phyloP scores from a whole-genome alignment of 371 early-diverging fungal species.

The Lichtheimia ramosa region DNA sequence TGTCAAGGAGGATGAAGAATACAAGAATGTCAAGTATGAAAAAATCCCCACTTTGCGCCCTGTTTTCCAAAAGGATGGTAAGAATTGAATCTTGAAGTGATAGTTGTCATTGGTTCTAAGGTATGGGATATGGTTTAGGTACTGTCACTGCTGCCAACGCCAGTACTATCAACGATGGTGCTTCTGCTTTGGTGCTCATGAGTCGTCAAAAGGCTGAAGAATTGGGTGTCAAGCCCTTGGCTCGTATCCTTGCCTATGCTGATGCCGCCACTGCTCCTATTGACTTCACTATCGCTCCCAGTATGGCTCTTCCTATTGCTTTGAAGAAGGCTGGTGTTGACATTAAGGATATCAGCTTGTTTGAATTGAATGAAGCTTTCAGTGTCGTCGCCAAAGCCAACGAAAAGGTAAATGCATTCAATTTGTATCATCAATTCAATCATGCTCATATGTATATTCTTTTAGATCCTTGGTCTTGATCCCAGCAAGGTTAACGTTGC shows the following conservation, averaged over 20 bases:
- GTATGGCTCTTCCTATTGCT: constrained; percentile 90
- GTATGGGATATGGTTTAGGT: constrained; percentile 41
- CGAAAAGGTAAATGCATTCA: constrained; percentile 39
- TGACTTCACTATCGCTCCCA: constrained; percentile 93
- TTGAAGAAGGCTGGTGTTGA: constrained; percentile 75
- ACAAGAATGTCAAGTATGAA: constrained; percentile 75
- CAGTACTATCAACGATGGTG: constrained; percentile 94
- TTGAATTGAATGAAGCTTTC: constrained; percentile 97
- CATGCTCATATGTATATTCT: constrained; percentile 28
- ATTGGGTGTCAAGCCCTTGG: constrained; percentile 83
- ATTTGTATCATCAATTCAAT: background rate
- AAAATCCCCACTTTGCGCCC: constrained; percentile 57
- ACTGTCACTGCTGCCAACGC: constrained; percentile 97
- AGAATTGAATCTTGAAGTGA: background rate
- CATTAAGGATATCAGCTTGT: constrained; percentile 74
- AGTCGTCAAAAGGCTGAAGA: constrained; percentile 74
- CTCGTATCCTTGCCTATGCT: constrained; percentile 73
- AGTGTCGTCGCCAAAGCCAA: constrained; percentile 89
- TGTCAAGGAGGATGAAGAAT: constrained; percentile 85
- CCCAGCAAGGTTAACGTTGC: constrained; percentile 77
- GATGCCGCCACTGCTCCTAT: constrained; percentile 87
- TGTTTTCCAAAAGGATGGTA: constrained; percentile 66
- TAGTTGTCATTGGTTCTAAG: background rate
- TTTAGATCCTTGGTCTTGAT: constrained; percentile 57
- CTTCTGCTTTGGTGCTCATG: constrained; percentile 91